Base-by-base conservation (phyloP, 306 rosid genomes). In the Malus orientalis region DNA sequence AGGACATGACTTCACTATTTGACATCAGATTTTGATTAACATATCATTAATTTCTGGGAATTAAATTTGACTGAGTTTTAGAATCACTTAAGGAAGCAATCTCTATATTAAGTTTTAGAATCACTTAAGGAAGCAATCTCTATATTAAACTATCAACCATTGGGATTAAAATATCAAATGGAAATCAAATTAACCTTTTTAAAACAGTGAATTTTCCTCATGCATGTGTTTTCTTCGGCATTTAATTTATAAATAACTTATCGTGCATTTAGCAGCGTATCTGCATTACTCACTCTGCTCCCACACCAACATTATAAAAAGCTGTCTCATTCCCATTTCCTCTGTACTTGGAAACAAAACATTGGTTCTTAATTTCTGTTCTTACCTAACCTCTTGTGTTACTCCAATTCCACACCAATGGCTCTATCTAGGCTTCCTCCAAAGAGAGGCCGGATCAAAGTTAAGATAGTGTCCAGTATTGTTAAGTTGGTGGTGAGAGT, bases 391-490 rank as follows among this genome's bases (percentile, higher is more conserved):
- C 74, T 68, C 67, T 6, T 57, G 16, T 69, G 11, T 19, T 27
- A 3, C 27, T 76, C 45, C 25, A 61, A 27, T 0, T 12, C 51
- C 33, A 82, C 49, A 77, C 64, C 76, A 86, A 88, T 86, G 88
- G 72, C 77, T 60, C 67, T 36, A 61, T 68, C 77, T 51, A 77
- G 83, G 74, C 12, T 79, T 81, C 90, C 89, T 75, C 91, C 94
- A 54, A 85, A 78, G 81, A 82, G 94, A 79, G 97, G 97, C 6
- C 83, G 81, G 76, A 84, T 91, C 83, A 91, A 86, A 81, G 86
- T 67, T n/a, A 74, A 76, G 64, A 89, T 91, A 80, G 36, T 79
- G 67, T 77, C 32, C 42, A 19, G 71, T 42, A 20, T 89, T 62
- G 70, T 70, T 47, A 81, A 47, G 42, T 44, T 58, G 80, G 81